Evolutionary conservation across 371 early-diverging fungal genomes (phyloP), one percentile per base, ranked within the genome.

Genomic region (Mucor velutinosus): DNA sequence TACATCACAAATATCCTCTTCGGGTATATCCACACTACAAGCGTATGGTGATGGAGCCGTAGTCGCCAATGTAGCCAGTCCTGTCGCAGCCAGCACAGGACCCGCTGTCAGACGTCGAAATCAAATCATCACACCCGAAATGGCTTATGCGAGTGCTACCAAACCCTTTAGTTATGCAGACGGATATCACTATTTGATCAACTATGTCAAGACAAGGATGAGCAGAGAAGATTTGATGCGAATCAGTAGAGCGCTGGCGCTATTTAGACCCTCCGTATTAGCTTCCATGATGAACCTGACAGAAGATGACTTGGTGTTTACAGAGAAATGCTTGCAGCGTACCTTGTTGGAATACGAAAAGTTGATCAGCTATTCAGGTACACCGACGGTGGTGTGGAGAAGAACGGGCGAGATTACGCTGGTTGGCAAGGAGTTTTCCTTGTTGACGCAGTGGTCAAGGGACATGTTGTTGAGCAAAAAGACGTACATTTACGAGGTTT

Each of bases 311-410:
- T 80, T 97, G 74, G 81, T 95, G 14, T 95, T 95, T 70, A 94
- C 94, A 86, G 97, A 97, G 76, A 94, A 95, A 75, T 94, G 95
- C 75, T 90, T 97, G 66, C 96, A 95, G 73, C 73, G 73, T 66
- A 72, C 69, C 19, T 39, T 55, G 17, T 17, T 63, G 90, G 96
- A 96, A 84, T 94, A 89, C 72, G 96, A 94, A 69, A 94, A 95
- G 71, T 83, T 95, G 43, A 92, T 95, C 59, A 88, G 89, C 10
- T 93, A 89, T 67, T 92, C 94, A 23, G 96, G 95, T 37, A 95
- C 97, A 43, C 97, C 96, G 10, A 94, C 94, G 4, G 95, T 93
- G 25, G 92, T 96, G 41, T 96, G 97, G 96, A 87, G 97, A 53
- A 86, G 95, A 11, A 93, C 95, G 2, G 97, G 97, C 51, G 95